These are phyloP conservation scores for Martiniozyma asiatica DNA, from an alignment of 1,139 yeast genomes.

Conservation along the genomic window DNA sequence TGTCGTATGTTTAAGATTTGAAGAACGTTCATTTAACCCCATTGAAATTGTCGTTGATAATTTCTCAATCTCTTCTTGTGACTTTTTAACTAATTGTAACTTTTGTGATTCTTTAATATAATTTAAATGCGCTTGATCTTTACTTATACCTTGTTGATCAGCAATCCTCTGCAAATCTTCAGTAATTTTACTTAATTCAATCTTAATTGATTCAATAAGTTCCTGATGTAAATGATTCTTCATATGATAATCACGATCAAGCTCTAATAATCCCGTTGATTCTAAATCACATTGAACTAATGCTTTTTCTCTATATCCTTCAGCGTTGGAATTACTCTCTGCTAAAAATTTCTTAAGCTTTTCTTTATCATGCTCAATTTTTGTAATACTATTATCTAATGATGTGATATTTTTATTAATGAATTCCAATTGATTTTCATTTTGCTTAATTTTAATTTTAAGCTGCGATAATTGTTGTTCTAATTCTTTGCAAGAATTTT, in stretches of 20 bases:
- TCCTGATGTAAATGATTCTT: background rate
- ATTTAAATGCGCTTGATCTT: slow-evolving; percentile 29
- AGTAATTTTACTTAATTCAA: slow-evolving; percentile 7
- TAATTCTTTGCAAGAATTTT: background rate
- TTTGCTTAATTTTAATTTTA: slow-evolving; percentile 1
- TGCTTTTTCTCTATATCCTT: slow-evolving; percentile 2
- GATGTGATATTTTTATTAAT: background rate
- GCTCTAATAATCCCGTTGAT: background rate
- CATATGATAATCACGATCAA: too few species aligned
- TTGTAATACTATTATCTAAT: slow-evolving; percentile 1
- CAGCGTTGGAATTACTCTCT: slow-evolving; percentile 4
- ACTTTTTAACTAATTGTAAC: too few species aligned
- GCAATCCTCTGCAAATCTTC: slow-evolving; percentile 18
- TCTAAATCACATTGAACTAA: slow-evolving; percentile 1
- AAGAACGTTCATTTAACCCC: slow-evolving; percentile 37
- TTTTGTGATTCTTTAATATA: slow-evolving; percentile 25
- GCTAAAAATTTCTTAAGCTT: slow-evolving; percentile 14
- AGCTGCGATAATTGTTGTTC: background rate
- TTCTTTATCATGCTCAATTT: slow-evolving; percentile 9
- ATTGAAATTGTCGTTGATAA: too few species aligned
- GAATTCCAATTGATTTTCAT: too few species aligned
- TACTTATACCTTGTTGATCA: slow-evolving; percentile 29
- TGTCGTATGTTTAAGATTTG: slow-evolving; percentile 37
- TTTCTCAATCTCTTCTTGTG: too few species aligned
- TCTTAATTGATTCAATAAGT: slow-evolving; percentile 1